Conservation (phyloP, 1,284 basidiomycete species). For the Irpex sp. region DNA sequence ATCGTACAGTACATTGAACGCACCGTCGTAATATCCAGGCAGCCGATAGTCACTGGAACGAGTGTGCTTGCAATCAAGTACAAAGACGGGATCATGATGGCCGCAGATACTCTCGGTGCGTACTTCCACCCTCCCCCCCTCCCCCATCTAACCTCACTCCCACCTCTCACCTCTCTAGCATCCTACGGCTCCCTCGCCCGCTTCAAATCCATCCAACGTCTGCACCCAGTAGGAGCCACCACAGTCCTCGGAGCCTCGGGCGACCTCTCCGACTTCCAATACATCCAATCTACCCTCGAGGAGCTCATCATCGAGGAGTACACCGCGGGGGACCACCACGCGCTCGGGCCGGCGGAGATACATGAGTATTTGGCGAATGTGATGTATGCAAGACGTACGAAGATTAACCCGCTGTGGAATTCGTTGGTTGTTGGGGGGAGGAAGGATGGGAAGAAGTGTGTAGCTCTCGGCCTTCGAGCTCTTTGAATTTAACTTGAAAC, state of each 20-base stretch:
- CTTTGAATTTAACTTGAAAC: too few species aligned
- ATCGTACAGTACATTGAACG: background rate
- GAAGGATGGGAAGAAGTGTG: conserved; percentile 80
- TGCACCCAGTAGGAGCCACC: conserved; percentile 86
- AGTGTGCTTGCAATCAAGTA: conserved; percentile 94
- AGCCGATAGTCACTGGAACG: conserved; percentile 97
- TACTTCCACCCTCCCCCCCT: conserved; percentile 40
- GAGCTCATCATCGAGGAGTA: conserved; percentile 84
- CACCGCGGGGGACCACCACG: conserved; percentile 85
- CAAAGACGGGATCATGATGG: conserved; percentile 98
- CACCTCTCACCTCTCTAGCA: conserved; percentile 52
- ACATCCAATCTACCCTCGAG: conserved; percentile 86
- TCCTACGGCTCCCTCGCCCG: conserved; percentile 98
- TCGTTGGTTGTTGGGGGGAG: conserved; percentile 93
- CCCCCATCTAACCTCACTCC: conserved; percentile 1
- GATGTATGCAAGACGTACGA: conserved; percentile 87
- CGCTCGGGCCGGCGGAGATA: conserved; percentile 89
- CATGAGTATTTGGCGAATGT: conserved; percentile 94
- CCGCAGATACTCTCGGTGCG: conserved; percentile 96
- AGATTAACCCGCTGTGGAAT: conserved; percentile 98
- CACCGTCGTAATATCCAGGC: conserved; percentile 50
- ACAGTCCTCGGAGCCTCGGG: conserved; percentile 94
- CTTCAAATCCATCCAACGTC: conserved; percentile 94
- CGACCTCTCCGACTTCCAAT: conserved; percentile 98
- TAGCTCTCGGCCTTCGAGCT: too few species aligned